Evolutionary conservation across 164 flowering plant species (phyloP), one percentile per base, ranked within the genome.

Genomic region (Tetrastigma voinierianum): DNA sequence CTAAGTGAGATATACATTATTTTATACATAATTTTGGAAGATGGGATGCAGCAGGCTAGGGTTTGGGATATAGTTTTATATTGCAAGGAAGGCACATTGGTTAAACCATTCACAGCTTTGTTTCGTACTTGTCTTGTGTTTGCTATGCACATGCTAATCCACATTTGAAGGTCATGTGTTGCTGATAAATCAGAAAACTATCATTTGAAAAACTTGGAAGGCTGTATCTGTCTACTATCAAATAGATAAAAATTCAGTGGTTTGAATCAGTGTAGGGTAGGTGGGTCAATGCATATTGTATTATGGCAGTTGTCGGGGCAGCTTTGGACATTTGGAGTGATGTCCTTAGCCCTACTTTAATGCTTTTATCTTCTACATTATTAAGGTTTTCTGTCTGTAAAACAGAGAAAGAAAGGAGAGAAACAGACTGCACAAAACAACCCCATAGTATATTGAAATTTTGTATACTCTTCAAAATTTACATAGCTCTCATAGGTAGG

Each of bases 391-490:
- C 2, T 11, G 46, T 32, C 9, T n/a, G 11, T 68, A 51, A 19
- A 15, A 14, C 46, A 2, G 55, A 21, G n/a, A 44, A 19, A 21
- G 5, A 15, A 23, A 18, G 2, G 6, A 13, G 13, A 60, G 9
- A n/a, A 52, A 47, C 14, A 45, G 20, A 65, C 53, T 20, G 18
- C 46, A 68, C 64, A 59, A 46, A 25, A 32, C 59, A 64, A 59
- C 51, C 46, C 67, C 48, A 65, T 12, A 56, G 51, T 74, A 67
- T 74, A 80, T 72, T 72, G 66, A 67, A 64, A 62, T 60, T 72
- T 69, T 68, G 65, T 72, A 65, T 72, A 32, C 59, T 67, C 66
- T 57, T 21, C 62, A 44, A 72, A 61, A 71, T 71, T 59, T 80
- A 77, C 76, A 74, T 56, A 52, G 16, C 13, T 48, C 74, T 69